Percentiles rank a stretch among this genome's conserved stretches.
Conservation (phyloP, 257 asterid genomes). For the Voacanga thouarsii region DNA sequence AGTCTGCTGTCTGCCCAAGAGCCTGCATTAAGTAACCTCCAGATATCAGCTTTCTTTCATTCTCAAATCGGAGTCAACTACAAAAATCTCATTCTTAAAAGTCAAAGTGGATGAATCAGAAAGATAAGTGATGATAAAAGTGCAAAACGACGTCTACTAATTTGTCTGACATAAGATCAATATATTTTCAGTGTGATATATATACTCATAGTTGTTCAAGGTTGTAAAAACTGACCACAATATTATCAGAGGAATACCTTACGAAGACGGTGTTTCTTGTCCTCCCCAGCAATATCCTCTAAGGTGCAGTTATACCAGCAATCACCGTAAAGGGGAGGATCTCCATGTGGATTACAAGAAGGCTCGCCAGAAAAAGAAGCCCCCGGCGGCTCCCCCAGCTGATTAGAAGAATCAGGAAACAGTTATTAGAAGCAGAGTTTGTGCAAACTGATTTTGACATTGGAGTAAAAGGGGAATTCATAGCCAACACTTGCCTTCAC, state of each 20-base stretch:
- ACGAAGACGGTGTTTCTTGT: slow-evolving; percentile 90
- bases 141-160: not conserved
- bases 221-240: not conserved
- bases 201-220: not conserved
- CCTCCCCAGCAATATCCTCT: slow-evolving; percentile 90
- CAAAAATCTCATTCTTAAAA: not conserved
- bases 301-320: slow-evolving; percentile 97
- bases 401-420: slow-evolving; percentile 28
- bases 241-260: slow-evolving; percentile 44
- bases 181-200: not conserved
- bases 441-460: not conserved
- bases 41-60: not conserved
- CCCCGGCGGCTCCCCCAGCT: slow-evolving; percentile 94
- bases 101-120: not conserved
- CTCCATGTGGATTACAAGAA: slow-evolving; percentile 90
- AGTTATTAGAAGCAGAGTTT: not conserved
- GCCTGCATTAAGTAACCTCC: slow-evolving; percentile 52
- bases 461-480: not conserved
- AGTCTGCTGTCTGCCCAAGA: slow-evolving; percentile 89
- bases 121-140: not conserved
- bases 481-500: slow-evolving; percentile 68
- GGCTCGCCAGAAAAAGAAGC: slow-evolving; percentile 82
- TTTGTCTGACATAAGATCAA: not conserved
- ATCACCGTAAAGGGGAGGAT: slow-evolving; percentile 91
- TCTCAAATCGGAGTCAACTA: not conserved